These are phyloP conservation scores for Erythrophleum fordii DNA, from an alignment of 306 rosid genomes.

Conservation along the genomic window DNA sequence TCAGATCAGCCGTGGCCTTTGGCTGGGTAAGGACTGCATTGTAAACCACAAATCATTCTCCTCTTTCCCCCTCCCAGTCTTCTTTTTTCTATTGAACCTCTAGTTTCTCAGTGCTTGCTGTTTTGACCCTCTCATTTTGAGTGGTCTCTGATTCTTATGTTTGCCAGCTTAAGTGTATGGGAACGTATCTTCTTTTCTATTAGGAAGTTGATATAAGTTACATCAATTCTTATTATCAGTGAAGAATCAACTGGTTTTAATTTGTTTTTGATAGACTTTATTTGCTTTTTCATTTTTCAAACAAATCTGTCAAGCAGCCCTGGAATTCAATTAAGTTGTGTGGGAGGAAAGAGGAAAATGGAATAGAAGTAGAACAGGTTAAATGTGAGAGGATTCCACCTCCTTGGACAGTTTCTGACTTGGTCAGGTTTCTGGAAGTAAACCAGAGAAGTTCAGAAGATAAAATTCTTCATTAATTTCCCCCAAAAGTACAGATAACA, in stretches of 20 bases:
- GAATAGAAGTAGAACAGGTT: background rate
- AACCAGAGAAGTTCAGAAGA: background rate
- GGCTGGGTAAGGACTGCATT: conserved; percentile 72
- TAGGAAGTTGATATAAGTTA: conserved; percentile 5
- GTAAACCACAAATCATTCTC: conserved; percentile 13
- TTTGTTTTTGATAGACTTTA: conserved; percentile 8
- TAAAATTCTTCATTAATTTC: background rate
- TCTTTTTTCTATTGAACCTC: background rate
- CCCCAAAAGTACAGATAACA: background rate
- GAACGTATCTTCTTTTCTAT: conserved; percentile 10
- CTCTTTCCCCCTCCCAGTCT: conserved; percentile 16
- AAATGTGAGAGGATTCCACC: background rate
- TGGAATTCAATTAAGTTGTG: background rate
- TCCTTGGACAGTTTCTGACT: background rate
- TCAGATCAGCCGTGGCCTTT: conserved; percentile 90
- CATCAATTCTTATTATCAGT: background rate
- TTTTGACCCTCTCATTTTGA: conserved; percentile 21
- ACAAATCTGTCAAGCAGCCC: background rate
- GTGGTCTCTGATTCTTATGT: conserved; percentile 12
- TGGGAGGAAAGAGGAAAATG: conserved; percentile 4
- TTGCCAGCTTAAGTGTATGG: background rate
- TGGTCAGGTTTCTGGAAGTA: background rate
- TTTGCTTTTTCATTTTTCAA: conserved; percentile 21
- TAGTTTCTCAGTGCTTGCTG: background rate
- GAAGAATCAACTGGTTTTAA: conserved; percentile 25